phyloP scores from a whole-genome alignment of 495 filamentous ascomycete species.

The Pseudevernia furfuracea region DNA sequence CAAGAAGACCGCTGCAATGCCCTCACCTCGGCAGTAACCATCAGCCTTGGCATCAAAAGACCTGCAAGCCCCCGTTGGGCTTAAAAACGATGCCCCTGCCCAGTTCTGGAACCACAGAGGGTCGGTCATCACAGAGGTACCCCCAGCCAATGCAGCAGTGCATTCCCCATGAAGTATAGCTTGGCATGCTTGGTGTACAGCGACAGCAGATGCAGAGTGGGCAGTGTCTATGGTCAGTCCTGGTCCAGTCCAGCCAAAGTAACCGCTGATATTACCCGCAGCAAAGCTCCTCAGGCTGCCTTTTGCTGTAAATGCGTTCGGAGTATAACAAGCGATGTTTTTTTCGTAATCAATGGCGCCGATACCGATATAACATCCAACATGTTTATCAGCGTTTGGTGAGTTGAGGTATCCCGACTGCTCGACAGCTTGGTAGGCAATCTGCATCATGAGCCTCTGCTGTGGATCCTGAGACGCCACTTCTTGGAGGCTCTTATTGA shows the following conservation, averaged over 20 bases:
- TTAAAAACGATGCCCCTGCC: neutral
- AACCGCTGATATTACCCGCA: constrained; percentile 15
- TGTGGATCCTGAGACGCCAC: constrained; percentile 67
- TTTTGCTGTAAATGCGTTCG: neutral
- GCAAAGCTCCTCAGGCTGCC: constrained; percentile 23
- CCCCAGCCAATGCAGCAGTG: constrained; percentile 33
- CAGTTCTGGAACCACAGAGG: constrained; percentile 21
- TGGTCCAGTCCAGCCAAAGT: constrained; percentile 33
- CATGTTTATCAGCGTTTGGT: constrained; percentile 66
- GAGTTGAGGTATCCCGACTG: constrained; percentile 75
- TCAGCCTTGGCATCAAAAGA: too few species aligned
- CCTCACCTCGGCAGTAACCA: too few species aligned
- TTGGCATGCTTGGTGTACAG: constrained; percentile 27
- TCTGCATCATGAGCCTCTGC: constrained; percentile 62
- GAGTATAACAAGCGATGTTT: constrained; percentile 12
- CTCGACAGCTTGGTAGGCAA: constrained; percentile 71
- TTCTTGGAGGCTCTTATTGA: constrained; percentile 29
- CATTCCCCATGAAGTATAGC: constrained; percentile 33
- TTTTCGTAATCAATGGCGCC: constrained; percentile 86
- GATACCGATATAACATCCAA: constrained; percentile 84
- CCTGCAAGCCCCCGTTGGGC: constrained; percentile 30
- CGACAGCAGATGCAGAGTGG: constrained; percentile 31
- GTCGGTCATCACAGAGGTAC: constrained; percentile 31
- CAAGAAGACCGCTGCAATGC: too few species aligned
- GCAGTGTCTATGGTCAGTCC: constrained; percentile 33